phyloP scores from a whole-genome alignment of 2,329 filamentous ascomycete species.

The Apiospora kogelbergensis region DNA sequence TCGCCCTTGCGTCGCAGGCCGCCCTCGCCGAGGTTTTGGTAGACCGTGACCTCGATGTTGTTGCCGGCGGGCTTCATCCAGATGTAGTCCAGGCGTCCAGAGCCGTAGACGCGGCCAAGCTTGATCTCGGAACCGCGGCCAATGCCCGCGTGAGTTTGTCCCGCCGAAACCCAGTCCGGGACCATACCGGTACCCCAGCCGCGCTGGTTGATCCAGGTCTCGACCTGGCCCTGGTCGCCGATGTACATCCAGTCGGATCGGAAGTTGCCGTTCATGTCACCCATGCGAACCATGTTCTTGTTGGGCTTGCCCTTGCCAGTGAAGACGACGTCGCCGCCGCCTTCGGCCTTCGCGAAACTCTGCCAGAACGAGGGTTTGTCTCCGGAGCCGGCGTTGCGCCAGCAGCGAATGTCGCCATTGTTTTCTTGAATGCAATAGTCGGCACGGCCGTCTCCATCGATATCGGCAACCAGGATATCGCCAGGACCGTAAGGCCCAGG shows the following conservation, averaged over 20 bases:
- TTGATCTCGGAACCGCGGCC: conserved; percentile 3
- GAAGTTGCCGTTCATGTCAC: conserved; percentile 5
- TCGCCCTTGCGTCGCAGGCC: not conserved
- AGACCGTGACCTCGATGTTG: conserved; percentile 4
- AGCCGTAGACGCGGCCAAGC: conserved; percentile 6
- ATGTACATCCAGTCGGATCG: conserved; percentile 12
- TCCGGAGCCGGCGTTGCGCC: conserved; percentile 9
- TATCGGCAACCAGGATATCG: conserved; percentile 2
- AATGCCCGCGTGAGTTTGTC: not conserved
- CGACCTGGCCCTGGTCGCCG: conserved; percentile 8
- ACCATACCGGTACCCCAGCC: not conserved
- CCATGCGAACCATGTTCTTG: conserved; percentile 8
- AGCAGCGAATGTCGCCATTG: conserved; percentile 10
- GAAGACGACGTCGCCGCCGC: conserved; percentile 6
- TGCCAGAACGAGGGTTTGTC: conserved; percentile 8
- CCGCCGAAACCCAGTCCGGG: not conserved
- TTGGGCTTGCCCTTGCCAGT: conserved; percentile 3
- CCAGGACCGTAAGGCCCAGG: not conserved
- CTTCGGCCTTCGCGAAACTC: not conserved
- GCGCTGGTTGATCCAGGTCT: conserved; percentile 9
- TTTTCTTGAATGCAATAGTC: conserved; percentile 10
- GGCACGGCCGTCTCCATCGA: conserved; percentile 6
- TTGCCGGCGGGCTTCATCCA: conserved; percentile 8
- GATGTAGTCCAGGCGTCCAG: conserved; percentile 4
- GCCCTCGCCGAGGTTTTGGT: conserved; percentile 7